These are phyloP conservation scores for Aureobasidium sp. DNA, from an alignment of 2,329 filamentous ascomycete species.

Conservation along the genomic window DNA sequence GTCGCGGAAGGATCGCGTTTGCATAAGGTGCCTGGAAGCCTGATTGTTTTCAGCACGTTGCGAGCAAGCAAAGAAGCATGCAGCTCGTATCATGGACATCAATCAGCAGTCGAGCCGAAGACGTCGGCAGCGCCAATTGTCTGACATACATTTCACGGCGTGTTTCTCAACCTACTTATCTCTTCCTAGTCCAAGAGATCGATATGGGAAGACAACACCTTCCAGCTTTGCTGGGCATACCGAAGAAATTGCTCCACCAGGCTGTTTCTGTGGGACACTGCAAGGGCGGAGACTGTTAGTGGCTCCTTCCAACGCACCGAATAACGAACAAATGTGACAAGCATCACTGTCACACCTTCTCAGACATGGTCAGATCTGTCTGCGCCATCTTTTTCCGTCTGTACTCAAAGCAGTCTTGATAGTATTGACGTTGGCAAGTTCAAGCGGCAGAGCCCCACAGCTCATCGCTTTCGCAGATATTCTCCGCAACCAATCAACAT, in stretches of 20 bases:
- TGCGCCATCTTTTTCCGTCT: neutral
- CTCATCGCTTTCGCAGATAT: neutral
- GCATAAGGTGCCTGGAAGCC: neutral
- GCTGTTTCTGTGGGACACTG: neutral
- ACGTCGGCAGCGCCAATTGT: neutral
- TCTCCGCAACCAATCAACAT: conserved; percentile 9
- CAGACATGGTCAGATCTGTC: neutral
- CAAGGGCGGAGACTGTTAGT: neutral
- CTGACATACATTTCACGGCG: neutral
- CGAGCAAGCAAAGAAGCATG: neutral
- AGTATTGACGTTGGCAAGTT: neutral
- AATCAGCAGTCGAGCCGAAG: neutral
- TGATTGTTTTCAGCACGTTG: neutral
- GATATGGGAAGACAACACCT: neutral
- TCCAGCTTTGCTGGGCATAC: neutral
- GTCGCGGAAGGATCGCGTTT: neutral
- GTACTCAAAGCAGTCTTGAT: neutral
- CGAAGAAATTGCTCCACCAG: neutral
- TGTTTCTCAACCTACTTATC: neutral
- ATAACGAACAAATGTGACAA: neutral
- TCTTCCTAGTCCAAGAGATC: neutral
- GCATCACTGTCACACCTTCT: neutral
- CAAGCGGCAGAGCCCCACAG: conserved; percentile 3
- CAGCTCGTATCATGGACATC: neutral
- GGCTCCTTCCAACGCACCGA: neutral